These are phyloP conservation scores for Aspergillus sp. DNA, from an alignment of 2,329 filamentous ascomycete species.

Conservation along the genomic window DNA sequence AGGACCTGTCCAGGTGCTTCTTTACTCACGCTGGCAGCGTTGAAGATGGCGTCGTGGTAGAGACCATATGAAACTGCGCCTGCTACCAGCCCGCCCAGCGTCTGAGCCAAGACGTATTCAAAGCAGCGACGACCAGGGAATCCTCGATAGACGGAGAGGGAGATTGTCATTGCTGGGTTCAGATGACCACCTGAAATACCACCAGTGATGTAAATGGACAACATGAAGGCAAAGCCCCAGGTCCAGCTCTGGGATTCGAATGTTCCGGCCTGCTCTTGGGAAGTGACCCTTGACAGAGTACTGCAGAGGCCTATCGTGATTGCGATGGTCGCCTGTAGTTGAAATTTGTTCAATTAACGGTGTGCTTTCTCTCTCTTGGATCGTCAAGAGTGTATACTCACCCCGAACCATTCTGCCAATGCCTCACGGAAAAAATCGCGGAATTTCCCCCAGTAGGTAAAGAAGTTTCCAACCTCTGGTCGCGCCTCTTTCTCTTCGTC, in stretches of 20 bases:
- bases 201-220: constrained; percentile 40
- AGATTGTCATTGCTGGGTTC: constrained; percentile 40
- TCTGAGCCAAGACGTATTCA: constrained; percentile 26
- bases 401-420: constrained; percentile 24
- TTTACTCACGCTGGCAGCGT: constrained; percentile 9
- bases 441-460: constrained; percentile 21
- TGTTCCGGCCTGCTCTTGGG: constrained; percentile 15
- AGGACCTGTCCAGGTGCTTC: constrained; percentile 4
- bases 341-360: neutral
- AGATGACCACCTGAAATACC: constrained; percentile 43
- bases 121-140: constrained; percentile 22
- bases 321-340: constrained; percentile 16
- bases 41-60: constrained; percentile 28
- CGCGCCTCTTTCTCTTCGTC: neutral
- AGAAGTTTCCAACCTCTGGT: constrained; percentile 5
- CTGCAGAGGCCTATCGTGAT: constrained; percentile 24
- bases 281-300: constrained; percentile 16
- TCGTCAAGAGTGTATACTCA: constrained; percentile 7
- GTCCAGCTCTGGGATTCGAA: constrained; percentile 12
- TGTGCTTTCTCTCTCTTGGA: neutral
- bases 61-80: constrained; percentile 28
- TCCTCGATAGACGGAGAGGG: constrained; percentile 25
- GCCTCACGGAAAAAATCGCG: constrained; percentile 20
- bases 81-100: constrained; percentile 28
- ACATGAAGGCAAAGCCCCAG: constrained; percentile 25